Base-by-base conservation (phyloP, 2,329 filamentous ascomycete species). In the Biscogniauxia mediterranea region DNA sequence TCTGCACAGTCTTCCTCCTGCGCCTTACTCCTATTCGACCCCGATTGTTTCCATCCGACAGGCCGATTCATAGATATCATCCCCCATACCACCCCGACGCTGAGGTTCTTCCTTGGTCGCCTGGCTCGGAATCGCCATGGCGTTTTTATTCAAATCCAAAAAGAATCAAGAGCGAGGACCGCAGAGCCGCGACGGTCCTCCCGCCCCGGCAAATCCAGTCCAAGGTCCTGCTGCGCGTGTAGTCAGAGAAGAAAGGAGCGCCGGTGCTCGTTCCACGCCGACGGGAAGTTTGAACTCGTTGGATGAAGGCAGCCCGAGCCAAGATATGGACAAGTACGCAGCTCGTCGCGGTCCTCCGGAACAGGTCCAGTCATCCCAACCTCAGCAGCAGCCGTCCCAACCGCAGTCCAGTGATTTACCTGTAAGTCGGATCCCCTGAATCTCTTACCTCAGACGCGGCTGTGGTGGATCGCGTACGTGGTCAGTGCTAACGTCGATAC, bases 101-200 rank as follows among this genome's bases (percentile, higher is more conserved):
- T 72, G 69, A 75, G 75, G 73, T 73, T 70, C 70, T 73, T 46
- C 54, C 17, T 17, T 49, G 55, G 60, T 54, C 62, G 75, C 76
- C 74, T 65, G 75, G 71, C 73, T 71, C 70, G 74, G 72, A 77
- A 70, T 72, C 76, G 81, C 76, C 77, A 93, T 93, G 90, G 88
- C 90, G 68, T 93, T 93, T 77, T 83, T 93, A 64, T 93, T 93
- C 81, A 92, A 92, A 76, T 91, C 88, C 60, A 93, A 92, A 79
- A 92, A 91, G 78, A 84, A 85, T 73, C 87, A 89, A 75, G 86
- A 89, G 70, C 85, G 87, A 73, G 79, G 78, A 60, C 74, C 84
- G 67, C 78, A 80, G 57, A 83, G 80, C 73, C 83, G 84, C 72
- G 84, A 87, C 71, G 83, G 80, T 57, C 78, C 77, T 62, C 71